Percentiles rank a stretch among this genome's conserved stretches.
These are phyloP conservation scores for Cerrena zonata DNA, from an alignment of 1,284 basidiomycete genomes.

Conservation along the genomic window DNA sequence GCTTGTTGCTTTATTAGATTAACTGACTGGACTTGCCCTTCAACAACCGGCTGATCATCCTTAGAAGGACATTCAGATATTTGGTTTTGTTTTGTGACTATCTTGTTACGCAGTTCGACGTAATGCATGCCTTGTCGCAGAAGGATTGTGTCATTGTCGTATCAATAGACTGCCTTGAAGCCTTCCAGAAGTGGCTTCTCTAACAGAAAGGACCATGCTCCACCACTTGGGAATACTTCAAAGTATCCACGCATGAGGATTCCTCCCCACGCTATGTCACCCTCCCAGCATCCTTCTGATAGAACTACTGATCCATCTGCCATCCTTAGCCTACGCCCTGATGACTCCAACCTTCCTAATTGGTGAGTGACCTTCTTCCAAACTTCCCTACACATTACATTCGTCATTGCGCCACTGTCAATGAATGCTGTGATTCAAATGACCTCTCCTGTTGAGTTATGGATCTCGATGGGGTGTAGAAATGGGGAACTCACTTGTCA, in stretches of 20 bases:
- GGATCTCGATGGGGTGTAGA: too few relatives aligned
- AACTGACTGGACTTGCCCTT: not conserved
- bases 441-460: too few relatives aligned
- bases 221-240: slow-evolving; percentile 30
- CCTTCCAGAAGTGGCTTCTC: slow-evolving; percentile 26
- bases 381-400: too few relatives aligned
- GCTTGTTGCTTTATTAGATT: not conserved
- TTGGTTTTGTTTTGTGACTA: not conserved
- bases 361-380: too few relatives aligned
- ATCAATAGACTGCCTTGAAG: slow-evolving; percentile 24
- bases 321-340: too few relatives aligned
- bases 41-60: not conserved
- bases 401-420: too few relatives aligned
- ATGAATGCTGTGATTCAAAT: too few relatives aligned
- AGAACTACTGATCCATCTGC: slow-evolving; percentile 24
- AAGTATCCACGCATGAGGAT: slow-evolving; percentile 16
- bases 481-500: too few relatives aligned
- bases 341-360: too few relatives aligned
- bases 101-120: not conserved
- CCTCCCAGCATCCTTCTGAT: slow-evolving; percentile 24
- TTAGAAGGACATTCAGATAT: not conserved
- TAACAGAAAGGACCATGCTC: slow-evolving; percentile 27
- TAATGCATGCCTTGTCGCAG: not conserved
- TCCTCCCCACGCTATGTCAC: slow-evolving; percentile 16
- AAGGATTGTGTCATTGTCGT: slow-evolving; percentile 6